These are phyloP conservation scores for Tetrapyrgos nigripes DNA, from an alignment of 1,284 basidiomycete genomes.

Conservation along the genomic window DNA sequence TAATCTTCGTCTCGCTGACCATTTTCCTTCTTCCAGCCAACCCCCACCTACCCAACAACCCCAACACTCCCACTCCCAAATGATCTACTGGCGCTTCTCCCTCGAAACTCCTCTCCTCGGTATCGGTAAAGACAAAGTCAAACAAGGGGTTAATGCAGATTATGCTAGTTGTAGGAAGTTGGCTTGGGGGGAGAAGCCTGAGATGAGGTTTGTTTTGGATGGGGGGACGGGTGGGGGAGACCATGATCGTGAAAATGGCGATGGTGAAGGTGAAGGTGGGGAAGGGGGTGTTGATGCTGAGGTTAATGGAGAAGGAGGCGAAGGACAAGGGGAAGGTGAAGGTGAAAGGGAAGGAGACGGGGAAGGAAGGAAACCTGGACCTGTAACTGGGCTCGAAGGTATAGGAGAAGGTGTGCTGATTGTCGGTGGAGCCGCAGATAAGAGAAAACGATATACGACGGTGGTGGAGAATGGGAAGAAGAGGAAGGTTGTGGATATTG, in stretches of 20 bases:
- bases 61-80: too few species aligned
- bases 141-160: background rate
- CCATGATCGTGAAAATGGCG: conserved; percentile 2
- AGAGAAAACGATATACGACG: conserved; percentile 56
- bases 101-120: background rate
- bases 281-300: conserved; percentile 5
- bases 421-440: conserved; percentile 42
- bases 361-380: too few species aligned
- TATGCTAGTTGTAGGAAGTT: background rate
- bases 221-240: background rate
- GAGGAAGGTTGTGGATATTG: conserved; percentile 71
- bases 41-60: background rate
- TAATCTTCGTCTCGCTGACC: background rate
- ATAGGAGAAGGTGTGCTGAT: background rate
- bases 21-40: too few species aligned
- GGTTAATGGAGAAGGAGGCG: conserved; percentile 56
- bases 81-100: background rate
- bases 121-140: background rate
- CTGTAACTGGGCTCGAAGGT: background rate
- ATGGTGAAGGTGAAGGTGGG: background rate
- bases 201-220: background rate
- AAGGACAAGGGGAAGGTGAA: conserved; percentile 59
- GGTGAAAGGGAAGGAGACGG: conserved; percentile 55
- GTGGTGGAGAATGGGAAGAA: conserved; percentile 65
- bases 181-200: background rate